phyloP scores from a whole-genome alignment of 352 stramenopile genomes.

The Phytophthora pseudosyringae region DNA sequence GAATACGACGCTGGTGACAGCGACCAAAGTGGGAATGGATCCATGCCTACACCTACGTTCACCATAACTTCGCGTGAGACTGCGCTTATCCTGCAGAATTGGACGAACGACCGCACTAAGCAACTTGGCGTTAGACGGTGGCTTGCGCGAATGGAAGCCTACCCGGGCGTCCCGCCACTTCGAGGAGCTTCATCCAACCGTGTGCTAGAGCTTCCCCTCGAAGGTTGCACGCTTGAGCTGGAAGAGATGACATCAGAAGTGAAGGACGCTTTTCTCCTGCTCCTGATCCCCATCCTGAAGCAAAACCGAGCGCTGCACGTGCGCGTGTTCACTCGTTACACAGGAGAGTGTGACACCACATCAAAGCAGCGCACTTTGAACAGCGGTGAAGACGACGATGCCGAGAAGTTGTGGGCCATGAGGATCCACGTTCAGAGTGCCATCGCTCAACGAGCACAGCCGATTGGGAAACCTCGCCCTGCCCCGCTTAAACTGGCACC shows the following conservation, averaged over 20 bases:
- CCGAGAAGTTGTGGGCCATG: constrained; percentile 61
- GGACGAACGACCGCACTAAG: constrained; percentile 52
- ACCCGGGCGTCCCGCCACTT: constrained; percentile 27
- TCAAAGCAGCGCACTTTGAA: constrained; percentile 8
- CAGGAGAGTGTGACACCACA: neutral
- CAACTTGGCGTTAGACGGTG: constrained; percentile 45
- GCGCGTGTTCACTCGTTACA: constrained; percentile 62
- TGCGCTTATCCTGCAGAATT: constrained; percentile 65
- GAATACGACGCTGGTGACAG: constrained; percentile 31
- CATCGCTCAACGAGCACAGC: neutral
- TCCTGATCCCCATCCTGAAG: constrained; percentile 71
- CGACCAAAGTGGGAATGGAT: constrained; percentile 15
- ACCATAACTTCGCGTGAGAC: constrained; percentile 64
- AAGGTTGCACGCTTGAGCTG: constrained; percentile 55
- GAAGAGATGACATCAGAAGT: constrained; percentile 68
- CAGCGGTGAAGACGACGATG: constrained; percentile 9
- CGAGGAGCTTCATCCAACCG: constrained; percentile 19
- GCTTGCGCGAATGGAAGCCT: constrained; percentile 54
- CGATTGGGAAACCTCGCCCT: constrained; percentile 7
- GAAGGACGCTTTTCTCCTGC: constrained; percentile 76
- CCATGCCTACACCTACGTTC: constrained; percentile 51
- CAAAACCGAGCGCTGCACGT: constrained; percentile 57
- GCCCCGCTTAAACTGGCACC: constrained; percentile 19
- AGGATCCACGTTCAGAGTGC: constrained; percentile 60
- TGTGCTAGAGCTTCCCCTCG: constrained; percentile 29